Evolutionary conservation across 1,284 basidiomycete genomes (phyloP).

Genomic region (Ganoderma resinaceum): DNA sequence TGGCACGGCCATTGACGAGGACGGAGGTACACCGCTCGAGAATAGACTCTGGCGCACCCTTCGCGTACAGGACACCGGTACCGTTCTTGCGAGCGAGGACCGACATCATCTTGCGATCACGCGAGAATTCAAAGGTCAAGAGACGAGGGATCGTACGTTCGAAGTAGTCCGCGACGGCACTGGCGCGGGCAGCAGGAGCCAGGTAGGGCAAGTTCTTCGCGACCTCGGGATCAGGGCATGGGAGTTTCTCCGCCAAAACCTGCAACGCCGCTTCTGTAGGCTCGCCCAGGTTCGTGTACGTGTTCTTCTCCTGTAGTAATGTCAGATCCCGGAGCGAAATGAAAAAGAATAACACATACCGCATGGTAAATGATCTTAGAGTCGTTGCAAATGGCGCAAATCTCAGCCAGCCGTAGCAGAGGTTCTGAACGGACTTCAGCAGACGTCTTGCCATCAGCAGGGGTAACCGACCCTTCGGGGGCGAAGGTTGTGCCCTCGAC

Average conservation of each 20-base stretch:
- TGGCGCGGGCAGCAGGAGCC: conserved; percentile 70
- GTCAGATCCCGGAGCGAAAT: neutral
- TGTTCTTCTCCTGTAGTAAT: conserved; percentile 70
- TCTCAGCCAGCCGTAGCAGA: conserved; percentile 86
- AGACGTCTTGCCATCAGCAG: conserved; percentile 65
- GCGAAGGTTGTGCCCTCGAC: conserved; percentile 93
- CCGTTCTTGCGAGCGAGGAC: conserved; percentile 70
- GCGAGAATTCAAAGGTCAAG: conserved; percentile 95
- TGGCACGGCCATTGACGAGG: conserved; percentile 65
- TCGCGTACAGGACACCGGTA: conserved; percentile 81
- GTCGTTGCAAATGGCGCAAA: conserved; percentile 93
- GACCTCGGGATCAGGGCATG: conserved; percentile 62
- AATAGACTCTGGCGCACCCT: conserved; percentile 96
- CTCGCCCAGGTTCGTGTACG: conserved; percentile 90
- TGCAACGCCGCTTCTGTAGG: conserved; percentile 96
- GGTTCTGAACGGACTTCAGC: conserved; percentile 73
- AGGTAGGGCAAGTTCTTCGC: conserved; percentile 65
- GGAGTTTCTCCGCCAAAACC: conserved; percentile 92
- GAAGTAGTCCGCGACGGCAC: conserved; percentile 85
- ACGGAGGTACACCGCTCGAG: conserved; percentile 87
- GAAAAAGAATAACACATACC: conserved; percentile 49
- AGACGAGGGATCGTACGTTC: conserved; percentile 80
- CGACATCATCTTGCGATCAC: conserved; percentile 99
- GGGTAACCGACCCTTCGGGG: conserved; percentile 77
- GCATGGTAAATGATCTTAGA: conserved; percentile 87